Evolutionary conservation across 441 rosid genomes (phyloP).

Genomic region (Sinapis alba): DNA sequence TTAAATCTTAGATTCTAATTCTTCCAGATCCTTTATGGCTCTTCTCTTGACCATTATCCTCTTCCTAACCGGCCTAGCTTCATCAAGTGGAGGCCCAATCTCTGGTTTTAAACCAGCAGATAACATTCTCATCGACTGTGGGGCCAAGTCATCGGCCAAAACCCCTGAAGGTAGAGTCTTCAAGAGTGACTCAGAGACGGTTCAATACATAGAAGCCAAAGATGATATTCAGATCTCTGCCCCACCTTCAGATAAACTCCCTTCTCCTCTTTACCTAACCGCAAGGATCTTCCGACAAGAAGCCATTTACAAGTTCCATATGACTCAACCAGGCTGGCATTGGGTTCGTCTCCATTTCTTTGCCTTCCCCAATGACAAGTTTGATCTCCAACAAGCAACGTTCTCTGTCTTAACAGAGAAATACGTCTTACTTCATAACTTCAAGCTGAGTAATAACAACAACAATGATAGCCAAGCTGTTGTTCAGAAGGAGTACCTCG

Average conservation of each 20-base stretch:
- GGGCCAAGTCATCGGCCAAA: conserved; percentile 44
- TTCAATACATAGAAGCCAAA: conserved; percentile 43
- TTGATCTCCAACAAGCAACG: conserved; percentile 48
- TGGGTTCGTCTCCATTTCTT: conserved; percentile 74
- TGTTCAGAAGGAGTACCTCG: conserved; percentile 57
- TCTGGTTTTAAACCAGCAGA: conserved; percentile 48
- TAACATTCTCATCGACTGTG: conserved; percentile 59
- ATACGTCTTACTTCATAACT: conserved; percentile 58
- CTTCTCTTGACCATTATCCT: conserved; percentile 43
- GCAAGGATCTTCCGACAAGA: conserved; percentile 58
- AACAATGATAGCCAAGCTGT: conserved; percentile 21
- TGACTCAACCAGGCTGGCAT: conserved; percentile 59
- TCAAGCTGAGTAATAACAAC: conserved; percentile 40
- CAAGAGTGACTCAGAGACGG: conserved; percentile 54
- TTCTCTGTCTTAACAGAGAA: conserved; percentile 54
- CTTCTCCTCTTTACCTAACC: conserved; percentile 52
- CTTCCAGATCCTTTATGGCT: conserved; percentile 45
- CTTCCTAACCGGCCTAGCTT: conserved; percentile 15
- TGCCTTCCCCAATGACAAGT: conserved; percentile 41
- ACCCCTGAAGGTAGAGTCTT: conserved; percentile 59
- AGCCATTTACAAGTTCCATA: conserved; percentile 47
- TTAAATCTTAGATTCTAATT: conserved; percentile 23
- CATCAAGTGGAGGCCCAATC: conserved; percentile 6
- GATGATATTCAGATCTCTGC: conserved; percentile 49
- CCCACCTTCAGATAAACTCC: conserved; percentile 50